Evolutionary conservation across 2,329 filamentous ascomycete genomes (phyloP), one percentile per base, ranked within the genome.

Genomic region (Allantophomopsis lycopodina): DNA sequence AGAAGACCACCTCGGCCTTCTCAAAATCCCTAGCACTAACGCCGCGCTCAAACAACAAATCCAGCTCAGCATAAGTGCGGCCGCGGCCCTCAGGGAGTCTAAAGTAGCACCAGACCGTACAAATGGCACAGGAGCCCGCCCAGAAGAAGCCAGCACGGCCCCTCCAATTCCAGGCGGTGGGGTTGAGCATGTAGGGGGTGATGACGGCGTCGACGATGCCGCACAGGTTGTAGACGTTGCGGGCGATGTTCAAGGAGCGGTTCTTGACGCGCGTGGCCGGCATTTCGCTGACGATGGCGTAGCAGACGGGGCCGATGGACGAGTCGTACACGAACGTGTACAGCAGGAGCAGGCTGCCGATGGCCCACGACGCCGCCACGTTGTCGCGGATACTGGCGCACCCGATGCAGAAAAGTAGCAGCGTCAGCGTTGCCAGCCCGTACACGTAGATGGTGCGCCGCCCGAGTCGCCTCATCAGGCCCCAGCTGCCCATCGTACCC

Each of bases 121-220:
- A 63, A 4, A 57, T 38, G 31, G 64, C 55, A 49, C 12, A 76
- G 79, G 75, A 83, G 2, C 73, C 83, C 64, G 70, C 70, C 85
- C 85, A 94, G 66, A 94, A 91, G 62, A 93, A 91, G 20, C 85
- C 85, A 1, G 84, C 73, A 51, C 72, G 88, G 60, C 88, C 89
- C 45, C 75, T 69, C 86, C 86, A 94, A 59, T 91, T 66, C 86
- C 87, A 94, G 0, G 77, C 82, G 1, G 67, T 70, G 0, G 86
- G 85, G 60, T 94, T 94, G 35, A 93, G 69, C 86, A 94, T 94
- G 60, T 91, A 91, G 0, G 87, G 87, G 0, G 84, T 89, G 33
- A 94, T 60, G 5, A 93, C 78, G 39, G 76, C 79, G 53, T 79
- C 83, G 50, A 93, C 62, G 48, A 94, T 93, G 46, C 73, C 81